Evolutionary conservation across 1,284 basidiomycete species (phyloP), one percentile per base, ranked within the genome.

Genomic region (Mycena sp.): DNA sequence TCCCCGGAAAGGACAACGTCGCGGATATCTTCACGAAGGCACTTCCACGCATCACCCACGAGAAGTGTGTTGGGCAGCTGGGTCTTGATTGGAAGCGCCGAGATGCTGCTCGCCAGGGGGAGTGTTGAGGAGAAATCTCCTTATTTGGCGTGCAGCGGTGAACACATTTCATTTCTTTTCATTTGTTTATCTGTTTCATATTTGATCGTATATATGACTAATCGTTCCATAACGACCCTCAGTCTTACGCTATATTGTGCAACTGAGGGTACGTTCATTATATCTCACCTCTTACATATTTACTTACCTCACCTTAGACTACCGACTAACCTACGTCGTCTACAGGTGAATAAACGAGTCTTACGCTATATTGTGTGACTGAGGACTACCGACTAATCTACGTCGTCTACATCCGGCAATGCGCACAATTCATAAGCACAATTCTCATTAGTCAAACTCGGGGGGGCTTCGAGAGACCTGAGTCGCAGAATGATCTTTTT

Each of bases 1-100:
- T 59, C 6, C 32, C 35, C 10, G 57, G 57, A n/a, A 59, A 59
- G 40, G 57, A 50, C 6, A 59, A 59, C 28, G 28, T n/a, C n/a
- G n/a, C n/a, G n/a, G n/a, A n/a, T n/a, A n/a, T n/a, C n/a, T n/a
- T n/a, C n/a, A n/a, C n/a, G n/a, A n/a, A n/a, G n/a, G n/a, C n/a
- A n/a, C n/a, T n/a, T n/a, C n/a, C n/a, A n/a, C n/a, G n/a, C n/a
- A n/a, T n/a, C n/a, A n/a, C n/a, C n/a, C n/a, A n/a, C n/a, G n/a
- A n/a, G n/a, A n/a, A n/a, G n/a, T n/a, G n/a, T 59, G 3, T 46
- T 48, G 3, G 57, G 3, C 14, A n/a, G 35, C 16, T 58, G 6
- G 55, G 55, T 32, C 32, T 58, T n/a, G 44, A 58, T 23, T 58
- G 55, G 55, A 25, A 23, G n/a, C 10, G 37, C 32, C 44, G 21